A percentile compares a stretch with the other conserved stretches of the same genome.
phyloP scores from a whole-genome alignment of 2,329 filamentous ascomycete genomes.

The Capronia epimyces region DNA sequence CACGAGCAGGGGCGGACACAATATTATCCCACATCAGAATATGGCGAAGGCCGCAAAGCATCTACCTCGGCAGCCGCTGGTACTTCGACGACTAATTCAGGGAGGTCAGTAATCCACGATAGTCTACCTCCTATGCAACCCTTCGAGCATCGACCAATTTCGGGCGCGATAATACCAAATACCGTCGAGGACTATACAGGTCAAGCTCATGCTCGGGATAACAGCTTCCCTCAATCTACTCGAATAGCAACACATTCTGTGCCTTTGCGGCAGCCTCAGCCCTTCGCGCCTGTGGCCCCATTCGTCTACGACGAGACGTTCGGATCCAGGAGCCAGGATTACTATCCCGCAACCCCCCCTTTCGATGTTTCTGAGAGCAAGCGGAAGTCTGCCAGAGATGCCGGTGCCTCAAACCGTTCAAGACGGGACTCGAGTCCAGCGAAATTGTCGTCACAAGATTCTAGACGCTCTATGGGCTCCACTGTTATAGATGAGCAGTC shows the following conservation, averaged over 20 bases:
- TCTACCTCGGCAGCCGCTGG: neutral
- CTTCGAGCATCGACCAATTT: constrained; percentile 37
- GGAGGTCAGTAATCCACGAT: constrained; percentile 2
- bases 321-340: neutral
- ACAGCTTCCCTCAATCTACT: constrained; percentile 1
- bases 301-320: constrained; percentile 10
- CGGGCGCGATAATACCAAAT: constrained; percentile 6
- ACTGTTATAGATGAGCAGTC: constrained; percentile 53
- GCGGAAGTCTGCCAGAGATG: neutral
- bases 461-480: constrained; percentile 55
- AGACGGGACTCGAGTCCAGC: constrained; percentile 23
- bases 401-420: neutral
- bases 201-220: neutral
- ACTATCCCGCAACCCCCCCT: neutral
- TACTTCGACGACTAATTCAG: constrained; percentile 30
- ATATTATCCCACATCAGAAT: neutral
- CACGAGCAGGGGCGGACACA: neutral
- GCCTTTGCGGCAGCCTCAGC: constrained; percentile 79
- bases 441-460: constrained; percentile 17
- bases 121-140: constrained; percentile 55
- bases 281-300: constrained; percentile 64
- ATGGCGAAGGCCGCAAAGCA: neutral
- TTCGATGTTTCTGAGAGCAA: too few species aligned
- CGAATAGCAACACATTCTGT: constrained; percentile 39
- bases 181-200: neutral